These are phyloP conservation scores for Spirogloea muscicola DNA, from an alignment of 139 green algal genomes.

Conservation along the genomic window DNA sequence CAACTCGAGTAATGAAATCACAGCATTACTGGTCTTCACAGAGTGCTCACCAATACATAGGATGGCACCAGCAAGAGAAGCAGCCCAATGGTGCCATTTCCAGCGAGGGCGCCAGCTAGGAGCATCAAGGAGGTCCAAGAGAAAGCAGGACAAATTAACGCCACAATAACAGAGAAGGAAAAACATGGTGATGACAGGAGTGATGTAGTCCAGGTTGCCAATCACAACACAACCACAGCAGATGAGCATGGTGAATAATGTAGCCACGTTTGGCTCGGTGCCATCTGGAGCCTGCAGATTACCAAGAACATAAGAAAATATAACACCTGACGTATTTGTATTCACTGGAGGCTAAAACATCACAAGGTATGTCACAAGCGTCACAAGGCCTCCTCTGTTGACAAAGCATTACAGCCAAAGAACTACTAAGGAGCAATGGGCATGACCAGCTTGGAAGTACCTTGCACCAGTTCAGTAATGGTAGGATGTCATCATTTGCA, in stretches of 20 bases:
- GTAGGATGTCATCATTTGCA: constrained; percentile 49
- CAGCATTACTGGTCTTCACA: too few relatives aligned
- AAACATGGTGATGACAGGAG: constrained; percentile 54
- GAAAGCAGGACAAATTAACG: constrained; percentile 50
- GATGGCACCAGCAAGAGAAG: constrained; percentile 24
- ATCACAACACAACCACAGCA: constrained; percentile 35
- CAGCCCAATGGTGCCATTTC: constrained; percentile 48
- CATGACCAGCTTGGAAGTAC: too few relatives aligned
- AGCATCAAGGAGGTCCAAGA: constrained; percentile 47
- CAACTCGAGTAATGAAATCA: too few relatives aligned
- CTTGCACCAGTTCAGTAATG: constrained; percentile 40
- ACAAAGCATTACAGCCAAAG: too few relatives aligned
- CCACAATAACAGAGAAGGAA: constrained; percentile 51
- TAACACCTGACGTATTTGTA: neutral
- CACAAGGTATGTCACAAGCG: neutral
- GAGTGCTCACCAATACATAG: constrained; percentile 43
- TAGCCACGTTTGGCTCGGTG: constrained; percentile 32
- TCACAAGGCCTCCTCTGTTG: too few relatives aligned
- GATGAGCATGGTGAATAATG: constrained; percentile 32
- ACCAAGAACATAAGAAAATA: neutral
- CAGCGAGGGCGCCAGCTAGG: constrained; percentile 49
- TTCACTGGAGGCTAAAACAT: neutral
- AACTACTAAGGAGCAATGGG: too few relatives aligned
- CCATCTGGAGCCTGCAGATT: constrained; percentile 5
- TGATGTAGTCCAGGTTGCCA: constrained; percentile 50